phyloP scores from a whole-genome alignment of 768 basidiomycete species.

The Russula compacta region DNA sequence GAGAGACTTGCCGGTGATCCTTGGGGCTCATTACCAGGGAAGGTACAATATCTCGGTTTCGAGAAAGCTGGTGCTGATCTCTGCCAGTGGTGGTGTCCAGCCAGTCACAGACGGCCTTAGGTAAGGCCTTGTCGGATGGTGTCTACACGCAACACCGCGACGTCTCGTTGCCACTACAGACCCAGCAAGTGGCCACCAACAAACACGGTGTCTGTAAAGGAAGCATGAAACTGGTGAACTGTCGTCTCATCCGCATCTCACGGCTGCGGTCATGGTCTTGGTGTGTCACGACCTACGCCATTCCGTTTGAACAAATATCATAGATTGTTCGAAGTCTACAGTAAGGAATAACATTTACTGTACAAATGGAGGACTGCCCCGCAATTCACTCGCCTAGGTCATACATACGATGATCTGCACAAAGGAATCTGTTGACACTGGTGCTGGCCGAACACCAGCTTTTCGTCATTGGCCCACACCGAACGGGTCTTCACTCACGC shows the following conservation, averaged over 20 bases:
- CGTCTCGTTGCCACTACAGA: no score
- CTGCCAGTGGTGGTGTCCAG: no score
- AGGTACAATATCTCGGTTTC: no score
- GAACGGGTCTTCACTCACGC: not conserved
- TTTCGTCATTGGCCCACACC: not conserved
- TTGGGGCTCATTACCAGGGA: no score
- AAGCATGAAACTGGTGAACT: not conserved
- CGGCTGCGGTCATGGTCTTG: no score
- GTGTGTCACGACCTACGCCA: no score
- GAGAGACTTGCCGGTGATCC: no score
- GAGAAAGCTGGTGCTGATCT: no score
- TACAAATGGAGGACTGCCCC: conserved; percentile 1
- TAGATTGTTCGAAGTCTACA: not conserved
- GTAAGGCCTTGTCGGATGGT: no score
- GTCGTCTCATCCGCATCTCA: no score
- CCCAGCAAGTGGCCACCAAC: not conserved
- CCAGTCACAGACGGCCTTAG: no score
- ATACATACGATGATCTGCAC: not conserved
- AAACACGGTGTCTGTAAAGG: not conserved
- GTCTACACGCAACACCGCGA: no score
- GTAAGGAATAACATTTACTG: not conserved
- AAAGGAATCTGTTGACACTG: not conserved
- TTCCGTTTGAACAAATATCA: not conserved
- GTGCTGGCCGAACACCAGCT: conserved; percentile 4
- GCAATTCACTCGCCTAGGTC: not conserved